A percentile compares a stretch with the other conserved stretches of the same genome.
Evolutionary conservation across 306 rosid species (phyloP).

Genomic region (Senna tora): DNA sequence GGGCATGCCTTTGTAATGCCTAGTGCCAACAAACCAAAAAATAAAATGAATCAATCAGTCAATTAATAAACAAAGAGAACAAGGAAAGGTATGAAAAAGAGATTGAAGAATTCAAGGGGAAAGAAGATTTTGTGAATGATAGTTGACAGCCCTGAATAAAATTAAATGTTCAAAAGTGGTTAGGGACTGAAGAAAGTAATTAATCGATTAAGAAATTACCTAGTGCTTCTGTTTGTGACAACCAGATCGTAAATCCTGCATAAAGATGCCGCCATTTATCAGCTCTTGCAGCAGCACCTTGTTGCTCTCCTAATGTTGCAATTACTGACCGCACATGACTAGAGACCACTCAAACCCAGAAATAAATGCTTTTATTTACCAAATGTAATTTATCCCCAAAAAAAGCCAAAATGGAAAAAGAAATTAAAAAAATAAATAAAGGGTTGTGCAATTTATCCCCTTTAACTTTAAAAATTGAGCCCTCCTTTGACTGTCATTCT

Average conservation of each 20-base stretch:
- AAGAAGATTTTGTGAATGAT: background rate
- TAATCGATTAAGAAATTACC: conserved; percentile 49
- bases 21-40: background rate
- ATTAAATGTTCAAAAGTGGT: conserved; percentile 36
- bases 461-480: too few relatives aligned
- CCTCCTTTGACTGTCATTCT: too few relatives aligned
- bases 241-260: conserved; percentile 90
- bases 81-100: background rate
- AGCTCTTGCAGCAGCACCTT: conserved; percentile 65
- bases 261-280: conserved; percentile 82
- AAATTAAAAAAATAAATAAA: too few relatives aligned
- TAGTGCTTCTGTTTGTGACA: conserved; percentile 79
- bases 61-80: background rate
- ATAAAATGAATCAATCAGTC: background rate
- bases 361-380: conserved; percentile 17
- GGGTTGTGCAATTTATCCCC: too few relatives aligned
- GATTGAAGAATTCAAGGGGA: background rate
- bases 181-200: conserved; percentile 8
- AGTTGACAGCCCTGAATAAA: conserved; percentile 12
- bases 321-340: conserved; percentile 81
- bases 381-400: background rate
- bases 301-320: conserved; percentile 80
- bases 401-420: too few relatives aligned
- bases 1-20: background rate
- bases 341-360: conserved; percentile 37